Base-by-base conservation (phyloP, 371 early-diverging fungal species). In the Actinomucor elegans region DNA sequence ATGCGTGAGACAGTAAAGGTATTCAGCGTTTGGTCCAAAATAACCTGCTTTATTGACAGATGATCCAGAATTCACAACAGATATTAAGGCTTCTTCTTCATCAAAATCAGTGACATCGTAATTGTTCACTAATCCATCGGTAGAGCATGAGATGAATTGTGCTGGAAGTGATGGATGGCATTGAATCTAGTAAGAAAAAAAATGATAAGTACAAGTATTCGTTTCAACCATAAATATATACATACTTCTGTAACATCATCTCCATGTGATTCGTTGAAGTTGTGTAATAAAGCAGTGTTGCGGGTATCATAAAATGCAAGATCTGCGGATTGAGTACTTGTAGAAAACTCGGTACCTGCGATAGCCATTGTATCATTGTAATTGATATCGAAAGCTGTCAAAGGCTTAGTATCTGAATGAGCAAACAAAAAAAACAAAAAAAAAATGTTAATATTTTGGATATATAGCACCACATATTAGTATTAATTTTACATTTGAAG, bases 11-110 rank as follows among this genome's bases (percentile, higher is more conserved):
- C 82, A 79, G 55, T 91, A 97, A 2, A 96, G 56, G 64, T 91
- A 96, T 69, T 96, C 94, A 6, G 81, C 78, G 5, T 67, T 61
- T 0, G 93, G 94, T 9, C 98, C 98, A 74, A 96, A 96, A 68
- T 87, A 97, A 4, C 94, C 94, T 38, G 89, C 67, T 59, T 81
- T 85, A 60, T 82, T 77, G 20, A 97, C 83, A 1, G 94, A 90
- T 6, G 93, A 83, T 7, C 81, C 84, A 3, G 87, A 86, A 46
- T 94, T 94, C 24, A 93, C 81, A 0, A 91, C 92, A 9, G 85
- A 85, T 32, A 90, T 55, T 28, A 96, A 60, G 1, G 89, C 91
- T 44, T 97, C 97, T 41, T 95, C 94, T 64, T 97, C 96, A 27
- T 93, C 87, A 45, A 89, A 78, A 44, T 81, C 81, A 27, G 73